Conservation (phyloP, 192 early-diverging fungal species). For the Rhizophagus clarus region DNA sequence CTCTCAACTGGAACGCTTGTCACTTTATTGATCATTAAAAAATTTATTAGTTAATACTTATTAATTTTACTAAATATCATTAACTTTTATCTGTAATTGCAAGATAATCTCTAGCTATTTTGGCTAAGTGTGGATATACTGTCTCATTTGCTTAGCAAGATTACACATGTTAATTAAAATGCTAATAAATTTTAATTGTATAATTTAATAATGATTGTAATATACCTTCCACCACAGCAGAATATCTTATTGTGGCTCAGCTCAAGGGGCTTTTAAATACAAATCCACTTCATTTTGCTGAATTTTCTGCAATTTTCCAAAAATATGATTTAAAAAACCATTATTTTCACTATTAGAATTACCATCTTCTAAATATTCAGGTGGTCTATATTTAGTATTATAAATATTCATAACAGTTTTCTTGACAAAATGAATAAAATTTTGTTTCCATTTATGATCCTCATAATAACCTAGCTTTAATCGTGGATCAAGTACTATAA, state of each 20-base stretch:
- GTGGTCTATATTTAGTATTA: neutral
- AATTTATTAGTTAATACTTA: too few species aligned
- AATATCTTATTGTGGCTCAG: neutral
- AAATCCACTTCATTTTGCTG: conserved; percentile 9
- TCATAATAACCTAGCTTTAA: conserved; percentile 9
- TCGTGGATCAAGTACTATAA: neutral
- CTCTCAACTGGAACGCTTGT: too few species aligned
- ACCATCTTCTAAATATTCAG: neutral
- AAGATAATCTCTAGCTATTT: too few species aligned
- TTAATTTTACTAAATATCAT: too few species aligned
- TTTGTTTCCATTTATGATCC: neutral
- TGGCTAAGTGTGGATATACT: too few species aligned
- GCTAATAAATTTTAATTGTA: too few species aligned
- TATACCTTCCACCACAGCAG: conserved; percentile 4
- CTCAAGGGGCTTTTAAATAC: neutral
- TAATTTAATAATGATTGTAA: too few species aligned
- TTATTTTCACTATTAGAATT: neutral
- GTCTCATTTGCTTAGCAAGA: too few species aligned
- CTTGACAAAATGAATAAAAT: neutral
- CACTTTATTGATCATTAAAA: too few species aligned
- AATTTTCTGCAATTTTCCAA: neutral
- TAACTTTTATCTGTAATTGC: too few species aligned
- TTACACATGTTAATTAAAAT: too few species aligned
- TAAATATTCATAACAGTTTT: neutral
- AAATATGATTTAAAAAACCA: conserved; percentile 20